Conservation (phyloP, 441 rosid genomes). For the Flueggea neowawraea region DNA sequence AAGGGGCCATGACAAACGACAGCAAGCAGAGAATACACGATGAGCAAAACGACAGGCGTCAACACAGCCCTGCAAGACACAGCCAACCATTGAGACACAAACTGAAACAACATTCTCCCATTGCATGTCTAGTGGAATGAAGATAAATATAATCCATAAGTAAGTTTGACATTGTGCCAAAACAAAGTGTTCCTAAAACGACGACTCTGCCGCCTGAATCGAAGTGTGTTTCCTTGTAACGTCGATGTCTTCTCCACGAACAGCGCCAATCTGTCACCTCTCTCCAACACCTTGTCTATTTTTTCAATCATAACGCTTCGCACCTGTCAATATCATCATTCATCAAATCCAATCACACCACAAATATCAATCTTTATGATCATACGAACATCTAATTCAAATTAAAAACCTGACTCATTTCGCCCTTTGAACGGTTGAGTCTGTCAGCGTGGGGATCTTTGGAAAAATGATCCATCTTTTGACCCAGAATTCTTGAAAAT, state of each 20-base stretch:
- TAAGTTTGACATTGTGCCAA: conserved; percentile 81
- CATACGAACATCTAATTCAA: background rate
- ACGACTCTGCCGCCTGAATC: conserved; percentile 76
- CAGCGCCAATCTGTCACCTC: conserved; percentile 77
- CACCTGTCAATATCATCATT: conserved; percentile 31
- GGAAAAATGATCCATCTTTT: conserved; percentile 72
- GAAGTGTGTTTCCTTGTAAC: conserved; percentile 75
- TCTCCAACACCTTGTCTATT: conserved; percentile 71
- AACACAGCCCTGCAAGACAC: conserved; percentile 44
- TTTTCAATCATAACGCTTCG: conserved; percentile 83
- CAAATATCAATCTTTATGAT: too few relatives aligned
- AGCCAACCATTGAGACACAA: too few relatives aligned
- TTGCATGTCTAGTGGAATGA: too few relatives aligned
- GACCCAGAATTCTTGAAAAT: conserved; percentile 77
- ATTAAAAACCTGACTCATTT: conserved; percentile 67
- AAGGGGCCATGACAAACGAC: conserved; percentile 52
- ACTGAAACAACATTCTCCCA: too few relatives aligned
- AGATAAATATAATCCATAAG: conserved; percentile 29
- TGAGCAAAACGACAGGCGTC: conserved; percentile 34
- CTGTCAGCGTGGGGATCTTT: conserved; percentile 75
- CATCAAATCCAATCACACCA: too few relatives aligned
- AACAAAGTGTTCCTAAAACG: conserved; percentile 61
- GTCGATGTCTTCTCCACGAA: conserved; percentile 73
- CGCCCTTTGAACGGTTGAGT: conserved; percentile 67
- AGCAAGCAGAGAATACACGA: conserved; percentile 49